A percentile compares a stretch with the other conserved stretches of the same genome.
Conservation (phyloP, 148 eudicot genomes). For the Agrostemma githago region DNA sequence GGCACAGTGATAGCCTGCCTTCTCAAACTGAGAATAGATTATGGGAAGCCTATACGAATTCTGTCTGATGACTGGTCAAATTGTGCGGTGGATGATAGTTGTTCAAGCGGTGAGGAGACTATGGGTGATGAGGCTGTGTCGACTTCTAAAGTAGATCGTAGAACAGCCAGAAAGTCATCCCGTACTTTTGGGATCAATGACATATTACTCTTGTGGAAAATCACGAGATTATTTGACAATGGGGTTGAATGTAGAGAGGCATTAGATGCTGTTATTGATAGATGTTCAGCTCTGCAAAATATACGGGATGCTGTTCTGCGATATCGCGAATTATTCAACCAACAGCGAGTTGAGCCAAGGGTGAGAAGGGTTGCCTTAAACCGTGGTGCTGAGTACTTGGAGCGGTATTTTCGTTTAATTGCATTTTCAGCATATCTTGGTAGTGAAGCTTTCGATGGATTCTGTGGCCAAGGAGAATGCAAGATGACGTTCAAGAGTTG, state of each 20-base stretch:
- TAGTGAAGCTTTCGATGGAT: conserved; percentile 90
- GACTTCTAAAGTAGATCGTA: conserved; percentile 32
- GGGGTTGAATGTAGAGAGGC: conserved; percentile 95
- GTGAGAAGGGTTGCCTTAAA: conserved; percentile 85
- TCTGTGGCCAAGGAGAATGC: conserved; percentile 69
- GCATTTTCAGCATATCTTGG: conserved; percentile 98
- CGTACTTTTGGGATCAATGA: conserved; percentile 87
- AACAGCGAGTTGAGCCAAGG: conserved; percentile 83
- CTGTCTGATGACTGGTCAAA: conserved; percentile 43
- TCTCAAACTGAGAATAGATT: conserved; percentile 75
- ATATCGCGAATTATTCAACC: conserved; percentile 71
- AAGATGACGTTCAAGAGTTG: conserved; percentile 84
- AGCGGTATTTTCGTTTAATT: conserved; percentile 88
- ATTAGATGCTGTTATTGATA: conserved; percentile 83
- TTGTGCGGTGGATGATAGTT: conserved; percentile 42
- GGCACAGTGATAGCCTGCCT: conserved; percentile 98
- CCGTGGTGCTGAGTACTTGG: conserved; percentile 95
- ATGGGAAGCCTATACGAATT: conserved; percentile 76
- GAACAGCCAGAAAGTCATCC: conserved; percentile 34
- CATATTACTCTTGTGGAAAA: conserved; percentile 87
- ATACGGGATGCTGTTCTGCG: conserved; percentile 89
- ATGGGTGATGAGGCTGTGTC: conserved; percentile 38
- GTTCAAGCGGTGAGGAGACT: conserved; percentile 65
- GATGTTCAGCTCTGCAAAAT: conserved; percentile 95
- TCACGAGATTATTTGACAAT: conserved; percentile 89